Percentiles rank a stretch among this genome's conserved stretches.
phyloP scores from a whole-genome alignment of 1,284 basidiomycete genomes.

The Bondarzewia mesenterica region DNA sequence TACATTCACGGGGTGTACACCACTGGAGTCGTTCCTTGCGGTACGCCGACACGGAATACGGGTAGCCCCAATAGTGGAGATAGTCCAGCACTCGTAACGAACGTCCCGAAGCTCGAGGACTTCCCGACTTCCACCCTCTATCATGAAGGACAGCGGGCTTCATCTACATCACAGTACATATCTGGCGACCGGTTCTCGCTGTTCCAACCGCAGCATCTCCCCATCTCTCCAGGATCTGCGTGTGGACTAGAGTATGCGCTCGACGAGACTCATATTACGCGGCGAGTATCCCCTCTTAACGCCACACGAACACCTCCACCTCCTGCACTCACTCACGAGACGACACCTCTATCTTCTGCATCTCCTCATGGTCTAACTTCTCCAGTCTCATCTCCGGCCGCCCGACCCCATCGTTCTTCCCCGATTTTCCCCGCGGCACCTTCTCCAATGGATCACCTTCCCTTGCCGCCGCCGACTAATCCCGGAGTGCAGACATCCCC shows the following conservation, averaged over 20 bases:
- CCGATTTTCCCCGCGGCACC: no score
- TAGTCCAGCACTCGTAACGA: background rate
- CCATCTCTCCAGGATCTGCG: background rate
- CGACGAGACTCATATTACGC: conserved; percentile 4
- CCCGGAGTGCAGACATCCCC: background rate
- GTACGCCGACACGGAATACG: background rate
- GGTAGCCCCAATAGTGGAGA: no score
- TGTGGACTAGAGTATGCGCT: conserved; percentile 10
- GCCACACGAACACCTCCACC: background rate
- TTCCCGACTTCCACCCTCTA: background rate
- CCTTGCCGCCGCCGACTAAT: background rate
- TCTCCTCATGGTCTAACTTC: no score
- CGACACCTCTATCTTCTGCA: background rate
- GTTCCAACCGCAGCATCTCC: background rate
- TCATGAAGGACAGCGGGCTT: background rate
- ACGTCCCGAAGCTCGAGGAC: background rate
- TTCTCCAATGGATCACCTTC: conserved; percentile 1
- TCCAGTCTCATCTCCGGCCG: no score
- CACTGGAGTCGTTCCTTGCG: no score
- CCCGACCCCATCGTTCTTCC: no score
- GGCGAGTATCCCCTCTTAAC: conserved; percentile 1
- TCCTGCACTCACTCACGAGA: background rate
- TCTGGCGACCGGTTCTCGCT: background rate
- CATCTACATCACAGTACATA: background rate
- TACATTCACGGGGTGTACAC: background rate